A percentile compares a stretch with the other conserved stretches of the same genome.
These are phyloP conservation scores for Camellia lanceoleosa DNA, from an alignment of 148 eudicot species.

Conservation along the genomic window DNA sequence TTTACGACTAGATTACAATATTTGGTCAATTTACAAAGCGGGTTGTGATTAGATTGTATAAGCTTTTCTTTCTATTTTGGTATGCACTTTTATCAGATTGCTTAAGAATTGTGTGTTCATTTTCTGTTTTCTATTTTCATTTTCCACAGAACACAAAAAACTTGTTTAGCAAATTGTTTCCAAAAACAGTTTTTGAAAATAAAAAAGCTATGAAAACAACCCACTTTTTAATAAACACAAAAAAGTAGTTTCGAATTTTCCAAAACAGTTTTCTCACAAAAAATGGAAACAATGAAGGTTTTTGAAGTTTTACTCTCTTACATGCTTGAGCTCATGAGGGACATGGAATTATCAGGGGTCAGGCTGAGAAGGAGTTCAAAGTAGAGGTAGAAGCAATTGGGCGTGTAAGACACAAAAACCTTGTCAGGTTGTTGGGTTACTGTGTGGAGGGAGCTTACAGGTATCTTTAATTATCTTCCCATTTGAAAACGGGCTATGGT, in stretches of 20 bases:
- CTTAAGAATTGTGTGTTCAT: too few species aligned
- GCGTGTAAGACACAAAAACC: conserved; percentile 95
- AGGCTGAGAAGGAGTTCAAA: conserved; percentile 92
- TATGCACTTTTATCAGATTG: conserved; percentile 10
- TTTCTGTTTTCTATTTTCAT: neutral
- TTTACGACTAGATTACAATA: neutral
- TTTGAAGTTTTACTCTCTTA: neutral
- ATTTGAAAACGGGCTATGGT: neutral
- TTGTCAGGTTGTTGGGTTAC: conserved; percentile 86
- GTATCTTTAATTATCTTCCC: conserved; percentile 31
- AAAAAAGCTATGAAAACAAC: too few species aligned
- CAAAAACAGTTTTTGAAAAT: too few species aligned
- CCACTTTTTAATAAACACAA: too few species aligned
- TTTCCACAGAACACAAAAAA: neutral
- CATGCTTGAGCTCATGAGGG: conserved; percentile 21
- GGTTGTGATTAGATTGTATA: neutral
- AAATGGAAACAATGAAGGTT: too few species aligned
- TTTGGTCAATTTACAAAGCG: neutral
- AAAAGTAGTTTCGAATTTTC: too few species aligned
- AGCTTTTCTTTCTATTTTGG: neutral
- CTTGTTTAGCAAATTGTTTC: too few species aligned
- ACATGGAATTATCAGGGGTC: conserved; percentile 64
- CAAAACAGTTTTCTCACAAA: too few species aligned
- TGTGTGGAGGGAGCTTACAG: conserved; percentile 96
- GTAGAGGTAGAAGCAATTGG: conserved; percentile 97